Base-by-base conservation (phyloP, 2,329 filamentous ascomycete species). In the Eutypella sp. region DNA sequence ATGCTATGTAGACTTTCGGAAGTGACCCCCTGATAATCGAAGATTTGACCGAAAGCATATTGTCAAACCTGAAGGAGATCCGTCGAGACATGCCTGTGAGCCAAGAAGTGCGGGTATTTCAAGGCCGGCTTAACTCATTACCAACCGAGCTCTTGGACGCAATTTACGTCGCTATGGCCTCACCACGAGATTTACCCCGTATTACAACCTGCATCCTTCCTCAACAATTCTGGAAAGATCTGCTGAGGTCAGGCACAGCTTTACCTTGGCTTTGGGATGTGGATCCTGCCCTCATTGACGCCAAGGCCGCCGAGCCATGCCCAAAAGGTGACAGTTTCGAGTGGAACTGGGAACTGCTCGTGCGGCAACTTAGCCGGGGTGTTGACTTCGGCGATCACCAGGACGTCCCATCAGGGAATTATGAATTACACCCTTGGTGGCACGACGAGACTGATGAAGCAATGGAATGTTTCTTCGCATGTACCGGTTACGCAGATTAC, bases 271-370 rank as follows among this genome's bases (percentile, higher is more conserved):
- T 48, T 19, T 48, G 46, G 42, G 46, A 48, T 29, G 45, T 45
- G 3, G 40, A 48, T 19, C 13, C 24, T 6, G n/a, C 38, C 13
- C 40, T 38, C 9, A 18, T 47, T 4, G 9, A 38, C 6, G 9
- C 29, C 19, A 50, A 50, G 19, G 22, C 45, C 15, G 22, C 19
- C 15, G 27, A 47, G n/a, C 42, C 45, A 13, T 50, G 45, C 27
- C 42, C 48, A 4, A 43, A 40, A 34, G 45, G 42, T 15, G 22
- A 27, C 7, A 24, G 31, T 7, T 41, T 41, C 31, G 48, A 50
- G 31, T 50, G 48, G 45, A 40, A 50, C 29, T 50, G 45, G 48
- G 48, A 47, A 19, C 48, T 50, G n/a, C 43, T 50, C 2, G 45
- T 46, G 5, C 40, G 45, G 5, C 23, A 47, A 22, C 19, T 46